Conservation (phyloP, 2,329 filamentous ascomycete species). For the Penicillium psychrosexuale region DNA sequence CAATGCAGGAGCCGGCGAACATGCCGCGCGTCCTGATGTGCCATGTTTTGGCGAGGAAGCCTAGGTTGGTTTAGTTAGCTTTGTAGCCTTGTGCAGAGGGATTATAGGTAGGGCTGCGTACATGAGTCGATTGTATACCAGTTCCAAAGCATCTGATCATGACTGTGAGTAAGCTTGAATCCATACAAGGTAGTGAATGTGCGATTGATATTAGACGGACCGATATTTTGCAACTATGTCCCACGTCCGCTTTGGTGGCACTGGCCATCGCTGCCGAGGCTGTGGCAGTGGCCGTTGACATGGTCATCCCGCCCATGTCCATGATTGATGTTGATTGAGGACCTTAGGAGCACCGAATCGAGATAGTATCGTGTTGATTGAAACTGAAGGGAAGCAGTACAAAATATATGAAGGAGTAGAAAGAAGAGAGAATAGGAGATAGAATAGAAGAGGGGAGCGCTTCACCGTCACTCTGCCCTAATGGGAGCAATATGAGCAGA, state of each 20-base stretch:
- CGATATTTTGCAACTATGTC: constrained; percentile 1
- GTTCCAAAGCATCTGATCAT: constrained; percentile 25
- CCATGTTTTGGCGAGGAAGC: constrained; percentile 70
- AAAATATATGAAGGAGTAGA: not conserved
- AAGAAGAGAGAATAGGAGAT: not conserved
- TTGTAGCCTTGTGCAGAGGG: not conserved
- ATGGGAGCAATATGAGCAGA: not conserved
- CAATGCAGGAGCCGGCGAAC: constrained; percentile 79
- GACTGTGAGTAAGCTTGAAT: not conserved
- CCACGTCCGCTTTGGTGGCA: not conserved
- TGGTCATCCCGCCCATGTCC: constrained; percentile 3
- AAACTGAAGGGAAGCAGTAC: not conserved
- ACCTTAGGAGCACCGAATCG: not conserved
- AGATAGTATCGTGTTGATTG: not conserved
- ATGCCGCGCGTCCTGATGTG: constrained; percentile 65
- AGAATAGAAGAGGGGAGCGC: not conserved
- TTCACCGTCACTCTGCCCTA: not conserved
- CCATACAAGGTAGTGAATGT: not conserved
- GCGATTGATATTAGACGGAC: not conserved
- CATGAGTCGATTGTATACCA: constrained; percentile 24
- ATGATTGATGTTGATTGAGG: not conserved
- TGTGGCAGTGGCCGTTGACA: not conserved
- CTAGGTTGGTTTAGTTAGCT: constrained; percentile 20
- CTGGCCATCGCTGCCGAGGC: not conserved
- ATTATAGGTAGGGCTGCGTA: not conserved